Base-by-base conservation (phyloP, 176 grass and related monocot species). In the Avena insularis region DNA sequence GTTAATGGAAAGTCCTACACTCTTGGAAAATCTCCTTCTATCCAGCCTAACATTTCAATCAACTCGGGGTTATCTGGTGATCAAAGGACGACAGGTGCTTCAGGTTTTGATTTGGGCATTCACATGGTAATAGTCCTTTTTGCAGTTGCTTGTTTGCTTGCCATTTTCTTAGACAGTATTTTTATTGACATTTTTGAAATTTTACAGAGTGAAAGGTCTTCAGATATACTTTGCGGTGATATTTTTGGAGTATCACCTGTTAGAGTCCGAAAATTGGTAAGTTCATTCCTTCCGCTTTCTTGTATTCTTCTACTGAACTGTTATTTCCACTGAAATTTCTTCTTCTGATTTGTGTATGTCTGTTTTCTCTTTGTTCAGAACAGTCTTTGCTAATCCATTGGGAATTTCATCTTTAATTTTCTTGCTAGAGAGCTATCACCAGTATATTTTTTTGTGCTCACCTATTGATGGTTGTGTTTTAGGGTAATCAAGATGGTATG, bases 231-330 rank as follows among this genome's bases (percentile, higher is more conserved):
- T 63, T 92, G 83, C 65, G 91, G 94, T 66, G 97, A 97, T 85
- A 99, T 97, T 84, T 99, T 97, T 57, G 97, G 97, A 79, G 97
- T 89, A 92, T 96, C 97, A 74, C 94, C 97, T 79, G 80, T 86
- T 46, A 91, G 88, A 83, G 69, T 94, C 79, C 78, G 74, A 64
- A 99, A 94, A 88, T 81, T 5, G 85, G 97, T 99, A 94, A 79
- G 45, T 20, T 67, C 79, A 25, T 53, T 40, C 57, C 11, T 81
- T 84, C 40, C 50, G 19, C 48, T 38, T 51, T 71, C 38, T 71
- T 21, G 0, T 46, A 71, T 46, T 71, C 38, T 46, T 46, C 69
- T 21, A 9, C 7, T 5, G 66, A 40, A 40, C 8, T 40, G 9
- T 40, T 69, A 19, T 38, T 66, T 72, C 20, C 4, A 50, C 47